Base-by-base conservation (phyloP, 2,329 filamentous ascomycete genomes). In the Dactylellina haptotyla region DNA sequence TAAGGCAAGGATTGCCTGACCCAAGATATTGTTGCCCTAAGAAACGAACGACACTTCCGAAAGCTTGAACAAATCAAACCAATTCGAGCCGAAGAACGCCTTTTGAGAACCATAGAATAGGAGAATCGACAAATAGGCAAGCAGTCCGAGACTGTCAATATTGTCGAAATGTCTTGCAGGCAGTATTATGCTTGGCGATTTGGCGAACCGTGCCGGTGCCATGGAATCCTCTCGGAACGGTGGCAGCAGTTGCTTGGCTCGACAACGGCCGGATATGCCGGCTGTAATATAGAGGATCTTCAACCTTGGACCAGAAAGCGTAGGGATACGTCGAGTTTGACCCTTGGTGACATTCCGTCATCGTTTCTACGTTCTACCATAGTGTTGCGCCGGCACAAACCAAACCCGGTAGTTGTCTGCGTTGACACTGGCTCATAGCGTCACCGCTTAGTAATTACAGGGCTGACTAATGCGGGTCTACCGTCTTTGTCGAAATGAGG, bases 11-110 rank as follows among this genome's bases (percentile, higher is more conserved):
- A 34, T 51, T 45, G 18, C 59, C 50, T 14, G 26, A 12, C 45
- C 32, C 59, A 61, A 37, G 10, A 26, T 23, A 32, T 8, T 45
- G 23, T 16, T 30, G 23, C 45, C 28, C 26, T 45, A 23, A 39
- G n/a, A 54, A 70, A 48, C 57, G 57, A 57, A 70, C n/a, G 45
- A 26, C 32, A 23, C 26, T 30, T 34, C 45, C 54, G 45, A 59
- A 54, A 20, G n/a, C 20, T 34, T 16, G 41, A 53, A 32, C 25
- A 30, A 39, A 57, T 23, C 62, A 25, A n/a, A 25, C 43, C 16
- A 34, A 26, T 48, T 46, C 50, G 18, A 48, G 50, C 61, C 61
- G 58, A 51, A 45, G 20, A 23, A 16, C 43, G 23, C n/a, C n/a
- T n/a, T n/a, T n/a, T n/a, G n/a, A n/a, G n/a, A n/a, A 48, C 18